Evolutionary conservation across 2,329 filamentous ascomycete genomes (phyloP), one percentile per base, ranked within the genome.

Genomic region (Fusarium annulatum): DNA sequence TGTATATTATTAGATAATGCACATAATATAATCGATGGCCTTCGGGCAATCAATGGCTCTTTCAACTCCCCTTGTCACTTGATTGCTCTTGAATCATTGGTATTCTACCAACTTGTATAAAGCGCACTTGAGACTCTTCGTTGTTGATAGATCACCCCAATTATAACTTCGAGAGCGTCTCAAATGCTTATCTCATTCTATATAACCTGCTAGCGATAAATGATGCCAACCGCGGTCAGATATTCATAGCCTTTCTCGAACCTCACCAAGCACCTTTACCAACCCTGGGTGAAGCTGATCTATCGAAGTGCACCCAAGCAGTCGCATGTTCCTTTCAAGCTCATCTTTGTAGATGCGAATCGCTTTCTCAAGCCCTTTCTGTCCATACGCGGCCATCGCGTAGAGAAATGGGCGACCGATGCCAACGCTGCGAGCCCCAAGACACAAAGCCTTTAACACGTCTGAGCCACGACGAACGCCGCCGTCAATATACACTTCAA

Each of bases 311-410:
- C 91, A 93, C 9, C 96, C 96, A 76, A 98, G 93, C 69, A 98
- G 85, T 6, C 96, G 90, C 96, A 98, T 98, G 78, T 95, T 96
- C 94, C 98, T 98, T 85, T 97, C 95, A 90, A 98, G 93, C 87
- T 98, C 96, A 79, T 98, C 96, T 84, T 93, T 94, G 76, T 97
- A 88, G 67, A 97, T 85, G 80, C 94, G 92, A 91, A 98, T 97
- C 30, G 96, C 96, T 41, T 94, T 89, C 79, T 97, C 94, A n/a
- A 98, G 95, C 67, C 96, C 96, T 4, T 91, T 87, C 60, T 94
- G 84, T 2, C 96, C 96, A 79, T 98, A 98, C 8, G 94, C 90
- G 71, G 91, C 93, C 96, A 98, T 98, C 76, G 96, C 95, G 80
- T 95, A 98, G 66, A 98, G 83, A 86, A 98, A 98, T 26, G 96